These are phyloP conservation scores for Zangia roseola DNA, from an alignment of 768 basidiomycete genomes.

Conservation along the genomic window DNA sequence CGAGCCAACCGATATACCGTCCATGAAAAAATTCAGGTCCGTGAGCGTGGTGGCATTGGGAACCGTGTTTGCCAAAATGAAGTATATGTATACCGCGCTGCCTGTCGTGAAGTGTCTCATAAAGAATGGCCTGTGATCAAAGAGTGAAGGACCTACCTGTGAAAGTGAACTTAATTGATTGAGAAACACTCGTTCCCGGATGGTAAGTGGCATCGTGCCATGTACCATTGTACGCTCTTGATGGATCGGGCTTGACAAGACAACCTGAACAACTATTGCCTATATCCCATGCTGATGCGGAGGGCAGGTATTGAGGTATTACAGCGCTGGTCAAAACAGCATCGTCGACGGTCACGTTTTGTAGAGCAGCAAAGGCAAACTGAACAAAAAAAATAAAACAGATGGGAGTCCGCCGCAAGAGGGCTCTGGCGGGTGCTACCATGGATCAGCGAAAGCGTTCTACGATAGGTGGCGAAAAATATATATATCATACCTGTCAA, in stretches of 20 bases:
- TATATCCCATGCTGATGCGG: neutral
- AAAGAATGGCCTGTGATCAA: neutral
- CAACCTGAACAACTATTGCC: constrained; percentile 9
- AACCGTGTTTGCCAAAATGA: constrained; percentile 14
- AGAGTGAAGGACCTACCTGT: neutral
- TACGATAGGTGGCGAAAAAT: too few species aligned
- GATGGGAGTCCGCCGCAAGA: neutral
- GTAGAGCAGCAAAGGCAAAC: constrained; percentile 3
- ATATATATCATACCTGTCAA: too few species aligned
- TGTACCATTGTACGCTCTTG: constrained; percentile 11
- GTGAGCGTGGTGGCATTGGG: neutral
- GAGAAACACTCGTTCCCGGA: neutral
- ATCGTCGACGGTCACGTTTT: constrained; percentile 22
- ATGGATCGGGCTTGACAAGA: neutral
- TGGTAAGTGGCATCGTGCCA: constrained; percentile 16
- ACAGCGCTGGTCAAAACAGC: constrained; percentile 6
- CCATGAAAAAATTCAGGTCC: constrained; percentile 10
- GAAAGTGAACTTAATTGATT: constrained; percentile 10
- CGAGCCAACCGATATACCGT: neutral
- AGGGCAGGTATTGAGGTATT: constrained; percentile 15
- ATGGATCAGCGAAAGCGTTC: too few species aligned
- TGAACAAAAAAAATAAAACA: neutral
- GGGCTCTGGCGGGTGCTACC: neutral
- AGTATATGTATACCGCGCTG: constrained; percentile 18
- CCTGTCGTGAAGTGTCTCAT: neutral